Percentiles rank a stretch among this genome's conserved stretches.
phyloP scores from a whole-genome alignment of 108 stramenopile genomes.

The Parietichytrium sp. region DNA sequence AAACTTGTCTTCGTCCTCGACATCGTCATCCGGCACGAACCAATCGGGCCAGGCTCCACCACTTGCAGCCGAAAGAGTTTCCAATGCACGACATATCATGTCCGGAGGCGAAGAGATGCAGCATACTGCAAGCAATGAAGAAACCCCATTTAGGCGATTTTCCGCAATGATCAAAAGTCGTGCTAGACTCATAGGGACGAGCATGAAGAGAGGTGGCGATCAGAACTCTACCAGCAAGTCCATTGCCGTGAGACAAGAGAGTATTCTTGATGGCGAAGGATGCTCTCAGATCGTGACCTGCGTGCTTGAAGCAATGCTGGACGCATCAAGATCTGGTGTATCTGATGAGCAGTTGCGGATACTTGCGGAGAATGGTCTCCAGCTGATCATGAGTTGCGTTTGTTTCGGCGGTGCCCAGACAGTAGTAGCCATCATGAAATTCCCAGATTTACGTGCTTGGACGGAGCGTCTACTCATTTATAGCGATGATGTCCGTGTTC shows the following conservation, averaged over 20 bases:
- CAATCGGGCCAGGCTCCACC: no score
- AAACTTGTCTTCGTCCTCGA: no score
- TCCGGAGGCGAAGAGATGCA: no score
- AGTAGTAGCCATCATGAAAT: not conserved
- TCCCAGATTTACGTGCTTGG: not conserved
- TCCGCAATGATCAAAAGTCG: constrained; percentile 17
- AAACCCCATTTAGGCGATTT: constrained; percentile 30
- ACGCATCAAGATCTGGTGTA: not conserved
- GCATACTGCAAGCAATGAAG: no score
- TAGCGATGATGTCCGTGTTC: not conserved
- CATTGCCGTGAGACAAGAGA: no score
- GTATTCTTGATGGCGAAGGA: no score
- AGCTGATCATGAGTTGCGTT: constrained; percentile 13
- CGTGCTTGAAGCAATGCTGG: constrained; percentile 15
- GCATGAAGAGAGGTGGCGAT: no score
- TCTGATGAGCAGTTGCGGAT: not conserved
- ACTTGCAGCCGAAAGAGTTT: no score
- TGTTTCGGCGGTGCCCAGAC: not conserved
- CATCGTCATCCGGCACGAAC: no score
- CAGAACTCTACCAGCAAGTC: no score
- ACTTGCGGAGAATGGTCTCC: not conserved
- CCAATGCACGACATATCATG: no score
- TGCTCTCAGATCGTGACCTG: not conserved
- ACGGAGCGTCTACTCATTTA: constrained; percentile 33
- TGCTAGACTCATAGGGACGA: no score